Evolutionary conservation across 495 filamentous ascomycete genomes (phyloP).

Genomic region (Penicillium coprophilum): DNA sequence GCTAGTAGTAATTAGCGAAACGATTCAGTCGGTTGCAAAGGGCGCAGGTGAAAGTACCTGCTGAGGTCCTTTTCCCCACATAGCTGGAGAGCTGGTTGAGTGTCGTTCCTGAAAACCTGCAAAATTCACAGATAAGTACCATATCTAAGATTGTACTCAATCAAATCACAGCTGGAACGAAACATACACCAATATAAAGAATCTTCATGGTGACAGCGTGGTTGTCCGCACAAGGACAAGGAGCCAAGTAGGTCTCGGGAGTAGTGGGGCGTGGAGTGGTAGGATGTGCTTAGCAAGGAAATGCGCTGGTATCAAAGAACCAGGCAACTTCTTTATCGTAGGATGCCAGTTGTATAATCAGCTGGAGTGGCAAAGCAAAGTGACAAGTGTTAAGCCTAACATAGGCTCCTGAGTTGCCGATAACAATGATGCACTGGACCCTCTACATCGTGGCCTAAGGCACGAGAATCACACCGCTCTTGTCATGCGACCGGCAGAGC

Average conservation of each 20-base stretch:
- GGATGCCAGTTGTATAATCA: neutral
- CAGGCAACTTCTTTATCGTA: neutral
- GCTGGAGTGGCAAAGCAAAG: slow-evolving; percentile 9
- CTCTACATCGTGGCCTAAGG: slow-evolving; percentile 12
- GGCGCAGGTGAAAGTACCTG: slow-evolving; percentile 27
- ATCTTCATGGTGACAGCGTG: slow-evolving; percentile 74
- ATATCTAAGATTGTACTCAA: slow-evolving; percentile 8
- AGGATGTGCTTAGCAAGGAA: neutral
- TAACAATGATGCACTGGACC: slow-evolving; percentile 16
- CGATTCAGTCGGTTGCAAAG: neutral
- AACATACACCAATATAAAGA: slow-evolving; percentile 83
- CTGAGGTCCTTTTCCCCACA: slow-evolving; percentile 76
- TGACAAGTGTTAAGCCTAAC: slow-evolving; percentile 5
- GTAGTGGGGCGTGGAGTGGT: neutral
- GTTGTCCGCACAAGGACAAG: slow-evolving; percentile 13
- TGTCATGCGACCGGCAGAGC: slow-evolving; percentile 15
- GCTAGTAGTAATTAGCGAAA: slow-evolving; percentile 26
- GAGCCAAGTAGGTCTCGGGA: slow-evolving; percentile 8
- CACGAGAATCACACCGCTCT: slow-evolving; percentile 6
- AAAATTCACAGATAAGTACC: slow-evolving; percentile 12
- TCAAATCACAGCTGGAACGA: neutral
- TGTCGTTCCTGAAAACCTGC: slow-evolving; percentile 79
- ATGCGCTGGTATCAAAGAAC: neutral
- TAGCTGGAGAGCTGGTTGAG: slow-evolving; percentile 76
- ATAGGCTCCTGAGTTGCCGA: slow-evolving; percentile 9